Base-by-base conservation (phyloP, 345 rosid genomes). In the Stellera chamaejasme region DNA sequence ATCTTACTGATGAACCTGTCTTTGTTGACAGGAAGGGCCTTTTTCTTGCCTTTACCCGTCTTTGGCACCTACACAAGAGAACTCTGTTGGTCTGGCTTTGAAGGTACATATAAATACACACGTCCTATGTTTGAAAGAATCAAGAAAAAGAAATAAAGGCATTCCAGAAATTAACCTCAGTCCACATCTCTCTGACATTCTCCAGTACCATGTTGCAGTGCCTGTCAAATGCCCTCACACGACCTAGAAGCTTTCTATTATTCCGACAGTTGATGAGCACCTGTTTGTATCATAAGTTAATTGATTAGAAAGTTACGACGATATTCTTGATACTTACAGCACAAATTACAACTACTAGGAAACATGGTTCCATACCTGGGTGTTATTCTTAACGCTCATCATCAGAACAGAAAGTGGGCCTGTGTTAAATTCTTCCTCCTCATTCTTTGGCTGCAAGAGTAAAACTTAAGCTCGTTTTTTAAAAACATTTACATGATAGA, bases 201-300 rank as follows among this genome's bases (percentile, higher is more conserved):
- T 94, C 99, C n/a, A 94, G 83, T 55, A 94, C 99, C 99, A 94
- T 94, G 75, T 90, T 94, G 86, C 97, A 90, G 62, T 90, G 99
- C 8, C 97, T 74, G 66, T 94, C 99, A 46, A 94, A 94, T 0
- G 97, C 97, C 53, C 97, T 87, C 13, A 94, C 99, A 3, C 97
- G 84, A 1, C 96, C 99, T 11, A 94, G 82, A 36, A 94, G 96
- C 64, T 94, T 94, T 65, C 66, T 78, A 71, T 85, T 85, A 78
- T 85, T 85, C 5, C 89, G 82, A 66, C 99, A 94, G 64, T 94
- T 94, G 60, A 94, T 87, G 26, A 94, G 76, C 13, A 94, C 99
- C 89, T 87, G 68, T 13, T n/a, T 13, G 27, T 7, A 26, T 13
- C 25, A 5, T 13, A 46, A 53, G 36, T 56, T 56, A 46, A 44